Evolutionary conservation across 2,329 filamentous ascomycete species (phyloP), one percentile per base, ranked within the genome.

Genomic region (Fusarium chlamydosporum): DNA sequence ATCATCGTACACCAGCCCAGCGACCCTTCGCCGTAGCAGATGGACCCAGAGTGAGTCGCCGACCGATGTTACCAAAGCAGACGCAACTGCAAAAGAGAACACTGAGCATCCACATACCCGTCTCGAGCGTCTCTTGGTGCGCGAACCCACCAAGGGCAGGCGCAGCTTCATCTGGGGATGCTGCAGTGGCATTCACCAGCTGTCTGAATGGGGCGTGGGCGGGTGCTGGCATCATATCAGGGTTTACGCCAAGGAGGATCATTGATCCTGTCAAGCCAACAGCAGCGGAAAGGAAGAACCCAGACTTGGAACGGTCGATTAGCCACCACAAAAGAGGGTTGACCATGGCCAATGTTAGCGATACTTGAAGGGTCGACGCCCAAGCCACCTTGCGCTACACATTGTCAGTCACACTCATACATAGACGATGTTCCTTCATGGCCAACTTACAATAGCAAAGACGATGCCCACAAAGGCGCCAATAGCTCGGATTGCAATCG

Each of bases 261-360:
- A 87, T 86, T 11, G 94, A 94, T 9, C 95, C 93, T 1, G 86
- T 81, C 27, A 95, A 76, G 2, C 93, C 92, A 12, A 97, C 90
- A 3, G 88, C 82, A 15, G 90, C 85, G 1, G 93, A 94, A 56
- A 97, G 86, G 34, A 96, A 82, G 71, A 98, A 91, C 6, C 96
- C 96, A 0, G 94, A 87, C 71, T 89, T 90, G 46, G 93, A 96
- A 51, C 95, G 92, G 80, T 99, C 96, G 75, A 99, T 92, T 26
- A 98, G 85, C 80, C 97, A 99, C 96, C 96, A 99, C 18, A 99
- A 83, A 11, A 96, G 91, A 2, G 96, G 95, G 77, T 98, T 98
- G 20, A 92, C 93, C 62, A 98, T 88, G 23, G 94, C 92, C 48
- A 99, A 89, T 1, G 94, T 96, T 27, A 96, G 80, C 2, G 94